A percentile compares a stretch with the other conserved stretches of the same genome.
Evolutionary conservation across 192 early-diverging fungal species (phyloP).

Genomic region (Linnemannia zychae): DNA sequence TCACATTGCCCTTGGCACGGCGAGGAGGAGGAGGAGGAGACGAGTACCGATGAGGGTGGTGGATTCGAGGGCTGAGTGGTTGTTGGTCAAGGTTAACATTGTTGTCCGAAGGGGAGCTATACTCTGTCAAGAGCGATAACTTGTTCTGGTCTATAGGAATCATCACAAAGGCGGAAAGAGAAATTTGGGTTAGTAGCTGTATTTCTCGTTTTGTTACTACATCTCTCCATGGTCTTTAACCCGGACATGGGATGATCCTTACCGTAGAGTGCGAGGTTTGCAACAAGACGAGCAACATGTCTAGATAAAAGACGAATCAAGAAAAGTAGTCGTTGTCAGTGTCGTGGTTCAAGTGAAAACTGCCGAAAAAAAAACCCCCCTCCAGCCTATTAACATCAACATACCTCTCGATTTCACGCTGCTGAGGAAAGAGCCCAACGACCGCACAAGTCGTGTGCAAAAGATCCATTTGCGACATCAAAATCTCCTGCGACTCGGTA

Average conservation of each 20-base stretch:
- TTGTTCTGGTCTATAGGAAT: constrained; percentile 45
- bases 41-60: constrained; percentile 26
- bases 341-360: not conserved
- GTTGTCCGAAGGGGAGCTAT: constrained; percentile 2
- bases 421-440: constrained; percentile 49
- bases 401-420: constrained; percentile 66
- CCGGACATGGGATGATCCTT: constrained; percentile 13
- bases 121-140: constrained; percentile 35
- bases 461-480: constrained; percentile 66
- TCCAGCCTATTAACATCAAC: not conserved
- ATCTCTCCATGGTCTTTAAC: not conserved
- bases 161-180: not conserved
- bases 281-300: constrained; percentile 67
- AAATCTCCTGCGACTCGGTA: constrained; percentile 58
- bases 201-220: too few relatives aligned
- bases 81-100: not conserved
- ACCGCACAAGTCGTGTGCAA: constrained; percentile 60
- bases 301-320: constrained; percentile 18
- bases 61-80: not conserved
- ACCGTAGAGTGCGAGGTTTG: constrained; percentile 70
- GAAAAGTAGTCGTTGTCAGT: not conserved
- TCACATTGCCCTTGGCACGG: constrained; percentile 47
- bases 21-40: constrained; percentile 31
- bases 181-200: too few relatives aligned
- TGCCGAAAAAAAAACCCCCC: not conserved